Evolutionary conservation across 2,329 filamentous ascomycete genomes (phyloP), one percentile per base, ranked within the genome.

Genomic region (Fusarium papillatum): DNA sequence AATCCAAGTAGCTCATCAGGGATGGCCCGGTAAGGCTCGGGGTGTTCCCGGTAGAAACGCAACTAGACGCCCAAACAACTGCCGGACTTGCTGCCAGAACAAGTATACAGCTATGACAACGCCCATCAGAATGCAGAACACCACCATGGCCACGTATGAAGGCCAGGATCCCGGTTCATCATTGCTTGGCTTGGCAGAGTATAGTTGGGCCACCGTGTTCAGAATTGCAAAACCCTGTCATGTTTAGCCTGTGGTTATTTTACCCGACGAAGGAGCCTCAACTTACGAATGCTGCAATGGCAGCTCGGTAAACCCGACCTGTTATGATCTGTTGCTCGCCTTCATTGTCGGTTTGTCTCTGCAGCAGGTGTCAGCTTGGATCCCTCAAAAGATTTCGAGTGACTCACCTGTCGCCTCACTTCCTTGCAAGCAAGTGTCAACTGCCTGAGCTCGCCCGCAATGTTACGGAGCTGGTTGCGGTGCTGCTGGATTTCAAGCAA

Each of bases 171-270:
- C 53, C 6, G 66, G 13, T 0, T 24, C 1, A 4, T 2, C 41
- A 1, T 1, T 46, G 8, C 41, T 17, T 10, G 69, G 69, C 3
- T 41, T 71, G 14, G 36, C 43, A 5, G 41, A 39, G 36, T 71
- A 71, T 5, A 71, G 43, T 29, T 71, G 22, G 22, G 69, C 66
- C 26, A 64, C 36, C 10, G 38, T 34, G n/a, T 26, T 29, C 2
- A 17, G 29, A 7, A 29, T 36, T 7, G 16, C 11, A 14, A 53
- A 16, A 9, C 19, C 41, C 65, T 67, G 8, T 9, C 7, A 3
- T 17, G 24, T 22, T 39, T 62, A 50, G 39, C 4, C 1, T 17
- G 2, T 10, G 6, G 8, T 1, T 46, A 14, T 3, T 7, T 14
- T 46, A 4, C 22, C 39, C 7, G 0, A 5, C 1, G 9, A 6